A percentile compares a stretch with the other conserved stretches of the same genome.
phyloP scores from a whole-genome alignment of 805 yeast genomes.

The Saccharomyces paradoxus region DNA sequence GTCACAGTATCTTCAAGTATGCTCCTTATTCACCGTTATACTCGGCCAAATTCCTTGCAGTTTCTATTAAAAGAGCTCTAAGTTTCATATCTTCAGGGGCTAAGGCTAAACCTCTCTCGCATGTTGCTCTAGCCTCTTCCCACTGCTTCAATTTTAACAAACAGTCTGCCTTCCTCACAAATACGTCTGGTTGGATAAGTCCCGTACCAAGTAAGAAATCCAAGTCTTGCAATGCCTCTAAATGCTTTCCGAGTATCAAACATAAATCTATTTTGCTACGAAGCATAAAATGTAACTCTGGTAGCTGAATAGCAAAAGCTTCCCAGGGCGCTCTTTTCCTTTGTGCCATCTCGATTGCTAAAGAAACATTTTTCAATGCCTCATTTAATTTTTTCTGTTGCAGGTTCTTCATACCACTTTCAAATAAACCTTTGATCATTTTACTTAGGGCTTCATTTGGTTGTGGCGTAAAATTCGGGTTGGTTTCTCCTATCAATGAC shows the following conservation, averaged over 20 bases:
- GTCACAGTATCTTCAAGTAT: background rate
- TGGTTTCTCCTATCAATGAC: slow-evolving; percentile 27
- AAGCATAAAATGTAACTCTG: slow-evolving; percentile 56
- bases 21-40: slow-evolving; percentile 22
- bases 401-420: slow-evolving; percentile 46
- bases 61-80: slow-evolving; percentile 20
- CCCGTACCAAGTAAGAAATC: slow-evolving; percentile 56
- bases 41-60: slow-evolving; percentile 22
- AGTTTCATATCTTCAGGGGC: slow-evolving; percentile 40
- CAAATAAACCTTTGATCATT: slow-evolving; percentile 56
- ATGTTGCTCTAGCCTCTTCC: slow-evolving; percentile 53
- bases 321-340: slow-evolving; percentile 64
- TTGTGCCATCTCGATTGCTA: slow-evolving; percentile 60
- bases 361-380: slow-evolving; percentile 52
- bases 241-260: slow-evolving; percentile 44
- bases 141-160: slow-evolving; percentile 53
- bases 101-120: slow-evolving; percentile 68
- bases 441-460: slow-evolving; percentile 44
- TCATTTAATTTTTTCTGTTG: slow-evolving; percentile 52
- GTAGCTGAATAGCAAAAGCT: slow-evolving; percentile 61
- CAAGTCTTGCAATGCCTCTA: slow-evolving; percentile 60
- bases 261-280: slow-evolving; percentile 67
- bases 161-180: slow-evolving; percentile 62
- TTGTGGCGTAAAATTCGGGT: slow-evolving; percentile 51
- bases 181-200: slow-evolving; percentile 57